phyloP scores from a whole-genome alignment of 306 rosid genomes.

The Vicia sativa region DNA sequence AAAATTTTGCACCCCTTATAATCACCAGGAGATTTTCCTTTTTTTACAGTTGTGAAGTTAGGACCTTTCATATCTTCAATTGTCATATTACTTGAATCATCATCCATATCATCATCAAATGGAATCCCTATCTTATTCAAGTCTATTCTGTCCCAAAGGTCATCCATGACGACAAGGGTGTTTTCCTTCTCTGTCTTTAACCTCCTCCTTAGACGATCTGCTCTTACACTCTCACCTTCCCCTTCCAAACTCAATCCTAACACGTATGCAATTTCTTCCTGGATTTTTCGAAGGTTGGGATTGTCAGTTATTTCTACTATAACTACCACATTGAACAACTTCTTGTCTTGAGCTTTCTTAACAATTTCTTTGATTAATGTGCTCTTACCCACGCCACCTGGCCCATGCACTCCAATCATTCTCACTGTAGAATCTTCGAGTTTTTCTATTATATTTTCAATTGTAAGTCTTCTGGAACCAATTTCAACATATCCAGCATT shows the following conservation, averaged over 20 bases:
- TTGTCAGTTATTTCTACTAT: conserved; percentile 18
- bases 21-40: conserved; percentile 1
- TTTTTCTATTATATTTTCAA: conserved; percentile 19
- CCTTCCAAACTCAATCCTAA: conserved; percentile 23
- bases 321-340: conserved; percentile 18
- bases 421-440: conserved; percentile 28
- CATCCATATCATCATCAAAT: conserved; percentile 3
- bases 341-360: conserved; percentile 20
- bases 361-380: conserved; percentile 30
- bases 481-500: conserved; percentile 16
- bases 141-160: conserved; percentile 25
- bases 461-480: conserved; percentile 11
- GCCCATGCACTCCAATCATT: conserved; percentile 32
- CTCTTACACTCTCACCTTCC: conserved; percentile 23
- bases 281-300: conserved; percentile 18
- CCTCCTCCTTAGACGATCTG: conserved; percentile 25
- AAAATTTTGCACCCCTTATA: conserved; percentile 10
- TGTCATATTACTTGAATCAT: not conserved
- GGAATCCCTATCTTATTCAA: conserved; percentile 34
- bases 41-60: not conserved
- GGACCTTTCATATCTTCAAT: not conserved
- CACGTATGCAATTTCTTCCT: conserved; percentile 30
- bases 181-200: conserved; percentile 16
- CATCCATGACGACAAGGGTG: conserved; percentile 26
- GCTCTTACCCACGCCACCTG: conserved; percentile 35